phyloP scores from a whole-genome alignment of 1,139 yeast species.

The Yamadazyma mexicana region DNA sequence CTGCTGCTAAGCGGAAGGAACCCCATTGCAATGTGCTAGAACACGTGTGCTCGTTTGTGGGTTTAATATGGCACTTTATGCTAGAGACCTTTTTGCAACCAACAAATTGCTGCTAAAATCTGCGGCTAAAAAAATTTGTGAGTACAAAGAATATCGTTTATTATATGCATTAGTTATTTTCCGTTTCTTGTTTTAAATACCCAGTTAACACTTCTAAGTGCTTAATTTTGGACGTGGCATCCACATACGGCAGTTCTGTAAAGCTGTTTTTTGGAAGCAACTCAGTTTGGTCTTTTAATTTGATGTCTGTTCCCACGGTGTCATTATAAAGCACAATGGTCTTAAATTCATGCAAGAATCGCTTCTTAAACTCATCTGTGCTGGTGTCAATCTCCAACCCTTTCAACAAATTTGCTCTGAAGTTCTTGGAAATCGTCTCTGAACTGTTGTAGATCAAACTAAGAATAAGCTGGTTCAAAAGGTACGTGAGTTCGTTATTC shows the following conservation, averaged over 20 bases:
- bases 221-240: constrained; percentile 2
- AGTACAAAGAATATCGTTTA: too few species aligned
- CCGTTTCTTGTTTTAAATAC: neutral
- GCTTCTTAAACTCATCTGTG: constrained; percentile 15
- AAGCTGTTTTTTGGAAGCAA: constrained; percentile 3
- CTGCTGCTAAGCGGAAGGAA: neutral
- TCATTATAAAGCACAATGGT: constrained; percentile 22
- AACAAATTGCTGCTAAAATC: too few species aligned
- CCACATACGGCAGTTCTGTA: neutral
- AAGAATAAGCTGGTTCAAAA: constrained; percentile 60
- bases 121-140: too few species aligned
- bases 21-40: neutral
- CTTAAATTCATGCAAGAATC: constrained; percentile 22
- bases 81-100: too few species aligned
- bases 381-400: constrained; percentile 40
- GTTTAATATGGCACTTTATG: too few species aligned
- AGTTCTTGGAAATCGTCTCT: constrained; percentile 39
- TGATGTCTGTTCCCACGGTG: constrained; percentile 1
- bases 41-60: too few species aligned
- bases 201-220: constrained; percentile 3
- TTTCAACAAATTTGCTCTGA: constrained; percentile 33
- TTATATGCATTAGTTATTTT: too few species aligned
- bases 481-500: constrained; percentile 61
- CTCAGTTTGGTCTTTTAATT: constrained; percentile 1
- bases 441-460: constrained; percentile 64